Percentiles rank a stretch among this genome's conserved stretches.
Conservation (phyloP, 495 filamentous ascomycete species). For the Lepidopterella palustris region DNA sequence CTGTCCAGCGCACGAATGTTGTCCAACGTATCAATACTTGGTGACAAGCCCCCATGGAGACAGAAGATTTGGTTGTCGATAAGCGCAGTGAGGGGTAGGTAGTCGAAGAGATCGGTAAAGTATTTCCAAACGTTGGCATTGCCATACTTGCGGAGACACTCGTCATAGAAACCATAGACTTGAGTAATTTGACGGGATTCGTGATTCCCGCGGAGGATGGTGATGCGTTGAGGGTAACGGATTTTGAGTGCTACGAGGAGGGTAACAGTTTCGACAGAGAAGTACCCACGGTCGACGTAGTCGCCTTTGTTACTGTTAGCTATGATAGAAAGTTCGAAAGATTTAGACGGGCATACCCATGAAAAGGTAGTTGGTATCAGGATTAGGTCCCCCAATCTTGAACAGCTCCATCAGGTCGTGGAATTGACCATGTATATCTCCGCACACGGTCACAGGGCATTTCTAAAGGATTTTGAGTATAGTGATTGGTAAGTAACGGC, state of each 20-base stretch:
- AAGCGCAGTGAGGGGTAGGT: slow-evolving; percentile 92
- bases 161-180: slow-evolving; percentile 98
- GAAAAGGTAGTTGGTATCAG: slow-evolving; percentile 97
- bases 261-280: slow-evolving; percentile 92
- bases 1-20: slow-evolving; percentile 94
- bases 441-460: slow-evolving; percentile 43
- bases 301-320: slow-evolving; percentile 53
- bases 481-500: neutral
- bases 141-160: slow-evolving; percentile 95
- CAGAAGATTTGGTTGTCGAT: slow-evolving; percentile 99
- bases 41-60: slow-evolving; percentile 91
- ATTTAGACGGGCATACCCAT: slow-evolving; percentile 31
- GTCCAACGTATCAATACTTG: slow-evolving; percentile 95
- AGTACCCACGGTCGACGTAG: slow-evolving; percentile 97
- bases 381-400: slow-evolving; percentile 87
- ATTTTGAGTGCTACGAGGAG: slow-evolving; percentile 94
- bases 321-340: neutral
- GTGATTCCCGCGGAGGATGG: slow-evolving; percentile 93
- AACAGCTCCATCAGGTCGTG: slow-evolving; percentile 99
- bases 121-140: slow-evolving; percentile 98
- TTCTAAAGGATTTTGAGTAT: slow-evolving; percentile 26
- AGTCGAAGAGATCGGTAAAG: slow-evolving; percentile 99
- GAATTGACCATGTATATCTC: slow-evolving; percentile 74
- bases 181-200: slow-evolving; percentile 96
- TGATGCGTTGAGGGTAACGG: slow-evolving; percentile 95